A percentile compares a stretch with the other conserved stretches of the same genome.
Conservation (phyloP, 768 basidiomycete genomes). For the Leucogyrophana mollusca region DNA sequence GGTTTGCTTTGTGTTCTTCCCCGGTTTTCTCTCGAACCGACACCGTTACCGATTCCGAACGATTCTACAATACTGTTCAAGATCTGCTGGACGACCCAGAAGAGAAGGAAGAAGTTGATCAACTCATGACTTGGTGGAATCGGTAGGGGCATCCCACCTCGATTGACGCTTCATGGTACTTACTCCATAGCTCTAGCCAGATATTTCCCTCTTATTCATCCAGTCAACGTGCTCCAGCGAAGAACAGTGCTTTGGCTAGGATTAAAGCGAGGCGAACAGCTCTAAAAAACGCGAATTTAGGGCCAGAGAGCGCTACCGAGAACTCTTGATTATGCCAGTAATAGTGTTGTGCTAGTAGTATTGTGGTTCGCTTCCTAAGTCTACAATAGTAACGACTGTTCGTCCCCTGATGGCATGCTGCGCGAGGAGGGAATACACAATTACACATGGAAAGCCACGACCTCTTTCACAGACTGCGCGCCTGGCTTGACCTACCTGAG, state of each 20-base stretch:
- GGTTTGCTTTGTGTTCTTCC: constrained; percentile 16
- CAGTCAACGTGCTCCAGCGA: background rate
- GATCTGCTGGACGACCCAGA: constrained; percentile 20
- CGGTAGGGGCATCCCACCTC: constrained; percentile 1
- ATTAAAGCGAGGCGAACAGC: background rate
- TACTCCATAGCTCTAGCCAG: background rate
- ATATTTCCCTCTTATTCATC: constrained; percentile 4
- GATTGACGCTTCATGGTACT: background rate
- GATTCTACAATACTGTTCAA: constrained; percentile 19
- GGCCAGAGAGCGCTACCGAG: no score
- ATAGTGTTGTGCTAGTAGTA: no score
- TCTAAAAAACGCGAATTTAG: background rate
- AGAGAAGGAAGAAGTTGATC: constrained; percentile 16
- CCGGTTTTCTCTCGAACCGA: constrained; percentile 17
- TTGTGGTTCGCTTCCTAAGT: no score
- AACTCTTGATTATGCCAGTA: no score
- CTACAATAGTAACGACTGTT: no score
- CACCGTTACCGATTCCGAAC: constrained; percentile 19
- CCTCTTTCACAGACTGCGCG: no score
- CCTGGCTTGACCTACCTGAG: no score
- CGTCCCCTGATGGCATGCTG: no score
- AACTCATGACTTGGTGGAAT: constrained; percentile 19
- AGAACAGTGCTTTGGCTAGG: constrained; percentile 7
- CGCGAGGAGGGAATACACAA: no score
- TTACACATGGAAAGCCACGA: no score